phyloP scores from a whole-genome alignment of 345 rosid species.

The Cardiospermum halicacabum region DNA sequence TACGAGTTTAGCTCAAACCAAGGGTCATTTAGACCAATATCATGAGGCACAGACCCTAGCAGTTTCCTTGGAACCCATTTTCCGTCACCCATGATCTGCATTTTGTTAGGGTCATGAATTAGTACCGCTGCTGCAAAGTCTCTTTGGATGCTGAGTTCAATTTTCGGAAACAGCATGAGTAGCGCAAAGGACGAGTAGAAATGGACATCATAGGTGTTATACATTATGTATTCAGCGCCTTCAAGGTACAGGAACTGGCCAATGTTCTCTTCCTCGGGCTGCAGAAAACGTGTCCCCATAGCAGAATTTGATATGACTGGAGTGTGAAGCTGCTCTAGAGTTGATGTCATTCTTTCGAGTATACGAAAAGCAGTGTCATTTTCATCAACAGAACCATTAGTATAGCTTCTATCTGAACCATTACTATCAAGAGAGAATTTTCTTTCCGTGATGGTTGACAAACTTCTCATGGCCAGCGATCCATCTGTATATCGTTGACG shows the following conservation, averaged over 20 bases:
- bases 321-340: slow-evolving; percentile 50
- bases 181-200: slow-evolving; percentile 77
- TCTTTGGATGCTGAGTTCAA: slow-evolving; percentile 74
- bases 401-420: slow-evolving; percentile 24
- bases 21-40: slow-evolving; percentile 63
- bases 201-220: slow-evolving; percentile 73
- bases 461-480: slow-evolving; percentile 62
- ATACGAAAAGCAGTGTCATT: slow-evolving; percentile 51
- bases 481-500: slow-evolving; percentile 54
- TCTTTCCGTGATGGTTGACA: slow-evolving; percentile 45
- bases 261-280: slow-evolving; percentile 65
- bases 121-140: slow-evolving; percentile 72
- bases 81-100: slow-evolving; percentile 54
- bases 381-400: slow-evolving; percentile 18
- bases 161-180: slow-evolving; percentile 67
- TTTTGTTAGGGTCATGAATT: slow-evolving; percentile 56
- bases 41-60: slow-evolving; percentile 75
- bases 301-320: slow-evolving; percentile 58
- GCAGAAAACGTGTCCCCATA: slow-evolving; percentile 55
- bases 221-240: slow-evolving; percentile 73
- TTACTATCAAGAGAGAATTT: slow-evolving; percentile 62
- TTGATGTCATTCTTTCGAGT: slow-evolving; percentile 65
- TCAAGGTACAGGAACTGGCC: slow-evolving; percentile 84
- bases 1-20: slow-evolving; percentile 72
- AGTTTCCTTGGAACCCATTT: slow-evolving; percentile 42